Conservation (phyloP, 208 protist genomes). For the Crithidia brevicula region DNA sequence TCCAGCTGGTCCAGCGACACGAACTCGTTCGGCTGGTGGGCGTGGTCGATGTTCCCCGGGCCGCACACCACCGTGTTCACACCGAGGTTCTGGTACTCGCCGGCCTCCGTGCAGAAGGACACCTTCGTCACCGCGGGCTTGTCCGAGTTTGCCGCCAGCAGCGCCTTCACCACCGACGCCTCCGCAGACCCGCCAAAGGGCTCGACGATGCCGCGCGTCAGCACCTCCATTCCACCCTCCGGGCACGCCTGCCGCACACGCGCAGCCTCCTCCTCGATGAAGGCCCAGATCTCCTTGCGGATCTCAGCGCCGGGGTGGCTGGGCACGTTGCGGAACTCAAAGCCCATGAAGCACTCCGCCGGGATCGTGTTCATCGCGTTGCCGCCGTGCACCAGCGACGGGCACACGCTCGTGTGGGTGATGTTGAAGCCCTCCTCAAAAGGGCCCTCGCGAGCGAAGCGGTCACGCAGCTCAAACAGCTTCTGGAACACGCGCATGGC, state of each 20-base stretch:
- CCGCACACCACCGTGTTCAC: constrained; percentile 63
- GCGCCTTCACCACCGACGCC: background rate
- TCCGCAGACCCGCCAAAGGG: constrained; percentile 30
- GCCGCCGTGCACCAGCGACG: constrained; percentile 37
- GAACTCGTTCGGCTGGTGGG: constrained; percentile 74
- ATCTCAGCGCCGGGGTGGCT: constrained; percentile 26
- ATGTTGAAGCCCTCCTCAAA: constrained; percentile 43
- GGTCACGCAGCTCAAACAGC: constrained; percentile 43
- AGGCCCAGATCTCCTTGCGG: constrained; percentile 27
- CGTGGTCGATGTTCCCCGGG: constrained; percentile 65
- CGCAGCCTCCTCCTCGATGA: constrained; percentile 4
- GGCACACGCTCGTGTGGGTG: constrained; percentile 47
- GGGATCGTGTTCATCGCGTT: constrained; percentile 66
- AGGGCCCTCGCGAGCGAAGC: constrained; percentile 43
- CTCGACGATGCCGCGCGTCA: constrained; percentile 8
- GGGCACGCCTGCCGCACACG: background rate
- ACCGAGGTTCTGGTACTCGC: constrained; percentile 51
- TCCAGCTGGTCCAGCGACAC: constrained; percentile 59
- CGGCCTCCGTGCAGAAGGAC: constrained; percentile 64
- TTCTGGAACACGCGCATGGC: constrained; percentile 12
- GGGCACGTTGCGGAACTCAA: constrained; percentile 64
- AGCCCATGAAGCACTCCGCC: constrained; percentile 44
- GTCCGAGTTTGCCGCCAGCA: constrained; percentile 20
- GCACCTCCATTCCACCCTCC: constrained; percentile 10
- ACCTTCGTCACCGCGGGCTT: constrained; percentile 33